Conservation (phyloP, 306 rosid genomes). For the Parietaria judaica region DNA sequence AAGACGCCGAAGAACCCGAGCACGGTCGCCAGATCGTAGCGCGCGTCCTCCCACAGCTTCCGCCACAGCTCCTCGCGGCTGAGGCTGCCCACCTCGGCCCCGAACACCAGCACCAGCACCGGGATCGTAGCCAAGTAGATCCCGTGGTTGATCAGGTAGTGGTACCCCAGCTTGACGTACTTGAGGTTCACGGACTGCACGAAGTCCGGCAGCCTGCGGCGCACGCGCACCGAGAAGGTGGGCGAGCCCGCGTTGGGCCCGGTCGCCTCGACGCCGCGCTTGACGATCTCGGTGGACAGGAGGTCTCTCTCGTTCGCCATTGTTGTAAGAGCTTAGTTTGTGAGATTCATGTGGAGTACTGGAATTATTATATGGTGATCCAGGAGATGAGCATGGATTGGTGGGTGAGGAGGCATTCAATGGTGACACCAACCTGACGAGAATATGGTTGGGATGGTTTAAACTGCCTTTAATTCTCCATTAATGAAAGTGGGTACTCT, state of each 20-base stretch:
- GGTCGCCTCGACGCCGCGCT: conserved; percentile 68
- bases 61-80: conserved; percentile 76
- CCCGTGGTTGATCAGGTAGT: conserved; percentile 80
- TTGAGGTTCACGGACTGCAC: conserved; percentile 89
- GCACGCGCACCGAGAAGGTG: conserved; percentile 78
- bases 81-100: conserved; percentile 85
- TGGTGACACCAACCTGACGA: conserved; percentile 50
- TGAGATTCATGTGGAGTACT: neutral
- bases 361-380: neutral
- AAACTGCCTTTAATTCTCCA: conserved; percentile 51
- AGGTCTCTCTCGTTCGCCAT: conserved; percentile 73
- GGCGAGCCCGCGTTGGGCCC: conserved; percentile 94
- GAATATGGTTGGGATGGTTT: conserved; percentile 56
- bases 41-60: conserved; percentile 79
- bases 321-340: neutral
- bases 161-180: conserved; percentile 89
- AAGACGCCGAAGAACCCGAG: conserved; percentile 65
- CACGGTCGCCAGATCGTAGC: conserved; percentile 74
- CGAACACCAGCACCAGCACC: conserved; percentile 58
- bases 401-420: conserved; percentile 52
- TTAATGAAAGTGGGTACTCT: conserved; percentile 46
- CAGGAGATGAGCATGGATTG: conserved; percentile 4
- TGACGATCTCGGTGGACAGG: conserved; percentile 80
- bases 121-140: conserved; percentile 79
- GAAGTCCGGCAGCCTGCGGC: conserved; percentile 78